These are phyloP conservation scores for Litsea cubeba DNA, from an alignment of 164 flowering plant genomes.

Conservation along the genomic window DNA sequence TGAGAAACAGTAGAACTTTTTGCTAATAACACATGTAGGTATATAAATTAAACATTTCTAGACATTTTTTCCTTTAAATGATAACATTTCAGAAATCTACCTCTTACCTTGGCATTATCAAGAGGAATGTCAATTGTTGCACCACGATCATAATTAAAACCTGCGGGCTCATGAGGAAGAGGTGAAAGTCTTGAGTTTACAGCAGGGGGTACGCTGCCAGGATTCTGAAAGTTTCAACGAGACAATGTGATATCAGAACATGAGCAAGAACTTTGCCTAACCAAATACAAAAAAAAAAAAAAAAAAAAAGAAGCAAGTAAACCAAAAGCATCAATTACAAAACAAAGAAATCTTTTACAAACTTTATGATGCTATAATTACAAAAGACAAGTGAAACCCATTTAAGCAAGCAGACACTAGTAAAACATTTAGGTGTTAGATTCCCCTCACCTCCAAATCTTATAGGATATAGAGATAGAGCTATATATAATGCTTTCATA, in stretches of 20 bases:
- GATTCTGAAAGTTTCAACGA: slow-evolving; percentile 34
- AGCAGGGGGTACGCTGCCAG: slow-evolving; percentile 59
- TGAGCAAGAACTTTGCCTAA: neutral
- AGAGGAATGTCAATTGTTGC: slow-evolving; percentile 85
- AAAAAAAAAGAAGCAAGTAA: neutral
- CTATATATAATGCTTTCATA: no score
- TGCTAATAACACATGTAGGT: neutral
- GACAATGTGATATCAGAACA: neutral
- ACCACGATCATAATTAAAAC: slow-evolving; percentile 58
- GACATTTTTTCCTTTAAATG: no score
- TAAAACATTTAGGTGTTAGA: no score
- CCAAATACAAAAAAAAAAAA: neutral
- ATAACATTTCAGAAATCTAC: neutral
- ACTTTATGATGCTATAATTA: no score
- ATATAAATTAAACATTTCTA: no score
- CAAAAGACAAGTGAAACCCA: no score
- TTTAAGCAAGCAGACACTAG: no score
- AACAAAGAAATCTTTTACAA: neutral
- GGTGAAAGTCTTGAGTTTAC: slow-evolving; percentile 83
- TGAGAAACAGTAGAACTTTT: neutral
- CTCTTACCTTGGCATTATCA: slow-evolving; percentile 41
- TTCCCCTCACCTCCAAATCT: no score
- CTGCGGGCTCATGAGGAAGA: slow-evolving; percentile 92
- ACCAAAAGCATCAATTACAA: neutral
- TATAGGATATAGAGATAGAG: no score